Evolutionary conservation across 345 rosid genomes (phyloP).

Genomic region (Pugionium cornutum): DNA sequence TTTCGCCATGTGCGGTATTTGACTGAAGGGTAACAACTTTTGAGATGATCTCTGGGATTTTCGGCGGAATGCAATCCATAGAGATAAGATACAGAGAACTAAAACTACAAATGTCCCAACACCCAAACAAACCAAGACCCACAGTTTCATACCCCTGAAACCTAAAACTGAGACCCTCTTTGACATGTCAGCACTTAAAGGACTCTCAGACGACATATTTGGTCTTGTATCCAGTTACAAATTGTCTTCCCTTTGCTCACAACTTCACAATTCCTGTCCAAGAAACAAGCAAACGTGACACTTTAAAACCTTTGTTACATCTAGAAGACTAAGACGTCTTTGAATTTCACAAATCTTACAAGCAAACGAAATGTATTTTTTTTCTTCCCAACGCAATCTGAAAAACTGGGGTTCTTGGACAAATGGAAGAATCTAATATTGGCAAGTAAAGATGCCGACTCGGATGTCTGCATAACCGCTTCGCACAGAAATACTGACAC

Average conservation of each 20-base stretch:
- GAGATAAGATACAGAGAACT: conserved; percentile 67
- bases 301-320: conserved; percentile 28
- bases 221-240: conserved; percentile 10
- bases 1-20: conserved; percentile 79
- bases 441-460: conserved; percentile 31
- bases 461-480: conserved; percentile 15
- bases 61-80: conserved; percentile 69
- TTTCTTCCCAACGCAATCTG: neutral
- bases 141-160: conserved; percentile 75
- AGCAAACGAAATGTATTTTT: neutral
- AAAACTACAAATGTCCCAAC: conserved; percentile 64
- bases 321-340: conserved; percentile 21
- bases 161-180: conserved; percentile 78
- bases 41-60: conserved; percentile 57
- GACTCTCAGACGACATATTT: conserved; percentile 69
- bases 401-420: conserved; percentile 29
- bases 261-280: conserved; percentile 30
- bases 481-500: conserved; percentile 19
- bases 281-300: conserved; percentile 9
- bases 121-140: conserved; percentile 82
- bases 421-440: conserved; percentile 33
- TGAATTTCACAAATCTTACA: conserved; percentile 40
- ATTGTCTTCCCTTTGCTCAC: conserved; percentile 29
- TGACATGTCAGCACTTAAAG: conserved; percentile 65
- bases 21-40: conserved; percentile 56